Evolutionary conservation across 1,284 basidiomycete genomes (phyloP).

Genomic region (Microbotryum intermedium): DNA sequence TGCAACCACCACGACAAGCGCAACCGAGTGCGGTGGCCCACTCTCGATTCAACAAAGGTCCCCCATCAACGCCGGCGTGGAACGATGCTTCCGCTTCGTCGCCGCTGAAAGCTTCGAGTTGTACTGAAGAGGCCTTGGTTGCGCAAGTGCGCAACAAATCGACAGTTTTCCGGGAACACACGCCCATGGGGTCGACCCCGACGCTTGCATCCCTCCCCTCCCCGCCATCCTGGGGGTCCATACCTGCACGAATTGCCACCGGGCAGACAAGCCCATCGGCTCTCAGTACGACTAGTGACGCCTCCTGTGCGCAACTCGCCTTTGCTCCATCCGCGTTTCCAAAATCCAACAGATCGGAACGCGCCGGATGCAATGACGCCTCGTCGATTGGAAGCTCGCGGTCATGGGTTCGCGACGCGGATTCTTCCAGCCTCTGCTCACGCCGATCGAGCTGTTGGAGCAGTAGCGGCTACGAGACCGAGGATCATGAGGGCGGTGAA

Average conservation of each 20-base stretch:
- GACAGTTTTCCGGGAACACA: too few relatives aligned
- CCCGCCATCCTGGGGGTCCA: too few relatives aligned
- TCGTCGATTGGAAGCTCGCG: conserved; percentile 1
- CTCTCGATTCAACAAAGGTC: not conserved
- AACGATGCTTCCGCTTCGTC: too few relatives aligned
- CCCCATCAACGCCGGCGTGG: not conserved
- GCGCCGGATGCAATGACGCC: not conserved
- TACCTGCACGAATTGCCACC: not conserved
- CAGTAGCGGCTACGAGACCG: not conserved
- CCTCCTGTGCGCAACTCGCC: not conserved
- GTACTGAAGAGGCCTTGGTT: too few relatives aligned
- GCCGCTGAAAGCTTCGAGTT: too few relatives aligned
- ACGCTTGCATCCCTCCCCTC: too few relatives aligned
- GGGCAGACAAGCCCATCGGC: not conserved
- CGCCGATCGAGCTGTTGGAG: conserved; percentile 5
- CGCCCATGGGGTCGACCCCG: too few relatives aligned
- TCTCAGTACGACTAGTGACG: not conserved
- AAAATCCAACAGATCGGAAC: not conserved
- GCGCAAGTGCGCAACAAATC: too few relatives aligned
- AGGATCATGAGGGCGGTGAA: conserved; percentile 12
- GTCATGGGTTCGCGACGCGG: conserved; percentile 22
- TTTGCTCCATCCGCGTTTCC: not conserved
- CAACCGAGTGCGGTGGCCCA: not conserved
- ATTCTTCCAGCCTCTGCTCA: conserved; percentile 15
- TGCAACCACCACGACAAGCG: not conserved